Evolutionary conservation across 371 early-diverging fungal species (phyloP), one percentile per base, ranked within the genome.

Genomic region (Coemansia sp.): DNA sequence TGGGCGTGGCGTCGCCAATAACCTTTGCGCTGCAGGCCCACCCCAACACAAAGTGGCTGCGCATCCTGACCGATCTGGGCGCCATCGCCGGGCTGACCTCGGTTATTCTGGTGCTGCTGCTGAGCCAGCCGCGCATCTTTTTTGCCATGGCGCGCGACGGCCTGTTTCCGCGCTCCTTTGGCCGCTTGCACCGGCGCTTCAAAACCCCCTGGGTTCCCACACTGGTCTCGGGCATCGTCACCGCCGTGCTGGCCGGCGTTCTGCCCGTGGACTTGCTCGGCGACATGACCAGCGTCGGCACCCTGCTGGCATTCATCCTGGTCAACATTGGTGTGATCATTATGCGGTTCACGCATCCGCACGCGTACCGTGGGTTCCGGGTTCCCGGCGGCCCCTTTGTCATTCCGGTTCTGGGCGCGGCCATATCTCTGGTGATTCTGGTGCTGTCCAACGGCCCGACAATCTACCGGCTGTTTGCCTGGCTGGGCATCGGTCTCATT

Each of bases 61-160:
- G 84, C 11, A 77, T 87, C 44, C 59, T 93, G 61, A 83, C 91
- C 4, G 84, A 86, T 33, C 40, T 93, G 5, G 92, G 92, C 31
- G 94, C 93, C 6, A 56, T 95, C 29, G 78, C 81, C 16, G 94
- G 94, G 24, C 82, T 94, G 12, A 83, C 84, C 0, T 90, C 93
- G 9, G 93, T 93, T 0, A 84, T 94, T 40, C 79, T 94, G 2
- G 82, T 88, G 31, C 66, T 81, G 37, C 65, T 94, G 66, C 81
- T 94, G 66, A 91, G 84, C 18, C 94, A 94, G 78, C 88, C 95
- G 2, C 91, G 94, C 58, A 91, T 95, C 40, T 89, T 94, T 60
- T 88, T 86, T 57, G 78, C 90, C 32, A 94, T 95, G 94, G 90
- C 94, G 24, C 72, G 82, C 47, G 94, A 94, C 77, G 94, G 94